Evolutionary conservation across 2,329 filamentous ascomycete species (phyloP).

Genomic region (Trichoderma sp.): DNA sequence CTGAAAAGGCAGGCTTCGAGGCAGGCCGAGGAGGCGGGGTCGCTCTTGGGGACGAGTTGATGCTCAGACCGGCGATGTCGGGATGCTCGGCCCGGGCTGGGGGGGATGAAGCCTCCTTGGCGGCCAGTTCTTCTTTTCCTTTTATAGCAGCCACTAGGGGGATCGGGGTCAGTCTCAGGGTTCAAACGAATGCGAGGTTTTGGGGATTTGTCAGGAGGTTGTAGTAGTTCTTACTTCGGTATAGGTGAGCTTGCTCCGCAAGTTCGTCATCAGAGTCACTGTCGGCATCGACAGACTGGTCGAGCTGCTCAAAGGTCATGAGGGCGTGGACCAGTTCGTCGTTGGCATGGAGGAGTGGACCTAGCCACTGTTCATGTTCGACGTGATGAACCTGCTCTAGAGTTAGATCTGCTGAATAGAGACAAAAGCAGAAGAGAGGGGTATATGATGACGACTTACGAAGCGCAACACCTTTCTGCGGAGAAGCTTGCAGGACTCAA

Average conservation of each 20-base stretch:
- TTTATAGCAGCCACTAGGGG: conserved; percentile 52
- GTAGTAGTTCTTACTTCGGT: conserved; percentile 49
- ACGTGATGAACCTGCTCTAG: conserved; percentile 73
- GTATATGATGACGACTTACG: conserved; percentile 41
- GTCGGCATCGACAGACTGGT: conserved; percentile 76
- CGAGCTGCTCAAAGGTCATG: conserved; percentile 92
- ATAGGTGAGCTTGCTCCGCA: conserved; percentile 65
- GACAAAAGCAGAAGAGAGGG: neutral
- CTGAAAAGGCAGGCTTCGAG: conserved; percentile 47
- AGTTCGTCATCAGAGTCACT: conserved; percentile 68
- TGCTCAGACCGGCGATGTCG: conserved; percentile 46
- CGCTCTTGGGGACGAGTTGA: conserved; percentile 42
- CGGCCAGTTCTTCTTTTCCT: conserved; percentile 43
- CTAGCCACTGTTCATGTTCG: conserved; percentile 87
- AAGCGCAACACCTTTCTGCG: conserved; percentile 84
- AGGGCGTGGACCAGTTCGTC: conserved; percentile 92
- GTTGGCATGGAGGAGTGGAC: conserved; percentile 86
- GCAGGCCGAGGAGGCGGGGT: conserved; percentile 41
- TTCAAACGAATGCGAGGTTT: neutral
- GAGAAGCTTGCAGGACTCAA: conserved; percentile 83
- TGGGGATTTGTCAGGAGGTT: neutral
- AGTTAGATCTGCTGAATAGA: neutral
- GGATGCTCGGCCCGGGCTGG: conserved; percentile 41
- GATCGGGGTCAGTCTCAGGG: neutral
- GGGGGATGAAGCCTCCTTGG: conserved; percentile 35